A percentile compares a stretch with the other conserved stretches of the same genome.
Evolutionary conservation across 768 basidiomycete species (phyloP).

Genomic region (Mycena leptocephala): DNA sequence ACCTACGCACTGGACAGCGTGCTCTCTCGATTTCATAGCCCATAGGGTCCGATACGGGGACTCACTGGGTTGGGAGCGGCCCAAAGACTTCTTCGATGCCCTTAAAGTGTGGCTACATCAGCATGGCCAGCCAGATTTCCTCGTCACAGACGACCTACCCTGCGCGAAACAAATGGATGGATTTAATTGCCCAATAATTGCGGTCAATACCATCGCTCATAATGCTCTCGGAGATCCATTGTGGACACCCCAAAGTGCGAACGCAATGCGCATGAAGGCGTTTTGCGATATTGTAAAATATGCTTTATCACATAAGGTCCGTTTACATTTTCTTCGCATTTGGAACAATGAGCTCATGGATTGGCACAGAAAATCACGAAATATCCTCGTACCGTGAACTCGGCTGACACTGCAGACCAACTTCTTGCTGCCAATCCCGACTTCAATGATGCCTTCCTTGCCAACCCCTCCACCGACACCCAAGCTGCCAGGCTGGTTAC

Average conservation of each 20-base stretch:
- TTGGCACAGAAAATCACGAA: not conserved
- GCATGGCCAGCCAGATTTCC: not conserved
- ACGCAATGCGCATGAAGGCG: conserved; percentile 16
- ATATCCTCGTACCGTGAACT: not conserved
- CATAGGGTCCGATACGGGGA: conserved; percentile 25
- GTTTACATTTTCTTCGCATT: not conserved
- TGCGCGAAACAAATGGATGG: conserved; percentile 29
- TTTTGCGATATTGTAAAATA: conserved; percentile 24
- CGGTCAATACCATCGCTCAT: conserved; percentile 33
- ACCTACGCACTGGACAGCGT: conserved; percentile 27
- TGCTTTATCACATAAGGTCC: not conserved
- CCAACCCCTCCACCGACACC: not conserved
- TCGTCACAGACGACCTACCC: conserved; percentile 11
- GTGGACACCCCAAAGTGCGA: conserved; percentile 19
- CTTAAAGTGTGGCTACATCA: not conserved
- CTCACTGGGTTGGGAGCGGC: not conserved
- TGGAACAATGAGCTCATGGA: not conserved
- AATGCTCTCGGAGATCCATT: conserved; percentile 24
- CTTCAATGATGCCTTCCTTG: not conserved
- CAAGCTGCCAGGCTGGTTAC: not conserved
- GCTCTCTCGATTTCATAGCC: not conserved
- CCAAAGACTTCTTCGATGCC: conserved; percentile 12
- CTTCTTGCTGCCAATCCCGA: conserved; percentile 6
- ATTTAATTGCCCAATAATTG: conserved; percentile 35
- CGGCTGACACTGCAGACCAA: not conserved